Conservation (phyloP, 1,284 basidiomycete genomes). For the Phellopilus nigrolimitatus region DNA sequence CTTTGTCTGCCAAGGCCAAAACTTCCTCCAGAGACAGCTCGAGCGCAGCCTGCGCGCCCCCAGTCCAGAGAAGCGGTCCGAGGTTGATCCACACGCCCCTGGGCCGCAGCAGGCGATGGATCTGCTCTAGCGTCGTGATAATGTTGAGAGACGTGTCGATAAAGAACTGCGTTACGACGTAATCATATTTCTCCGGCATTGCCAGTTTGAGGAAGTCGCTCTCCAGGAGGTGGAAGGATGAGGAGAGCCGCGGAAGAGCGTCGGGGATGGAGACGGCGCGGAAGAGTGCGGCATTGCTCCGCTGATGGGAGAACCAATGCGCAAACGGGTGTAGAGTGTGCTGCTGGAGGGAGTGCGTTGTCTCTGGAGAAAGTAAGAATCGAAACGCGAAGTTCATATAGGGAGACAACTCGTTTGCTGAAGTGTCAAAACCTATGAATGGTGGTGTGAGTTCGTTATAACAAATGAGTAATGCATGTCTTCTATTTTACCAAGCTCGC, state of each 20-base stretch:
- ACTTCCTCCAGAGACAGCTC: conserved; percentile 64
- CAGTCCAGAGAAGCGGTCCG: conserved; percentile 60
- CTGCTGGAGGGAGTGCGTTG: conserved; percentile 38
- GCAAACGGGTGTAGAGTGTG: conserved; percentile 55
- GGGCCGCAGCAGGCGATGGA: conserved; percentile 46
- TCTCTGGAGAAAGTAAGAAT: conserved; percentile 45
- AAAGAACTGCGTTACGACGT: conserved; percentile 63
- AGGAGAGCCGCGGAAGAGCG: conserved; percentile 43
- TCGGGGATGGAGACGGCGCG: conserved; percentile 54
- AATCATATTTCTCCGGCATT: conserved; percentile 40
- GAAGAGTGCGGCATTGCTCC: conserved; percentile 44
- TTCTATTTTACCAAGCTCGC: conserved; percentile 42
- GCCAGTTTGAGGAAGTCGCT: conserved; percentile 48
- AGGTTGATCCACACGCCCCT: conserved; percentile 66
- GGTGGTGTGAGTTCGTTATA: neutral
- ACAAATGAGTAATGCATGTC: neutral
- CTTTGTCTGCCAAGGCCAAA: conserved; percentile 39
- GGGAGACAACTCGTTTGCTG: conserved; percentile 55
- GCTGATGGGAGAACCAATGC: conserved; percentile 67
- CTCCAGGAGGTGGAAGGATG: conserved; percentile 39
- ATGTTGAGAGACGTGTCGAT: conserved; percentile 63
- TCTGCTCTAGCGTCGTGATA: conserved; percentile 48
- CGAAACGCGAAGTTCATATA: conserved; percentile 60
- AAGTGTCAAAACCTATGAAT: conserved; percentile 45
- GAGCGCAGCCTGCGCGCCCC: conserved; percentile 46